Percentiles rank a stretch among this genome's conserved stretches.
phyloP scores from a whole-genome alignment of 192 early-diverging fungal genomes.

The Coemansia sp. region DNA sequence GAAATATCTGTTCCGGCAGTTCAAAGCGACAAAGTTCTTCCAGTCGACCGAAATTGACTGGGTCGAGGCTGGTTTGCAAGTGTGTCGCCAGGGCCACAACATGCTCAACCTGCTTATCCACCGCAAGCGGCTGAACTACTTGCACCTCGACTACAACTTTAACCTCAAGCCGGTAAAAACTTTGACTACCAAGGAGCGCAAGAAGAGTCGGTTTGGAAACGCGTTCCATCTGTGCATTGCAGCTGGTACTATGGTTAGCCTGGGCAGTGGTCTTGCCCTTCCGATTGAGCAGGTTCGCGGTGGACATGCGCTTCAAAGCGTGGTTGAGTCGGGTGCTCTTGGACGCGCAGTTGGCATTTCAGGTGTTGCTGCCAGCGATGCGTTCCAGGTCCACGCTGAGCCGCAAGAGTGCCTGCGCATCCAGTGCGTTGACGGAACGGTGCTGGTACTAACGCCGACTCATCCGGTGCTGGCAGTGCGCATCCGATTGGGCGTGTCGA shows the following conservation, averaged over 20 bases:
- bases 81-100: conserved; percentile 97
- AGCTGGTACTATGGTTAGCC: conserved; percentile 47
- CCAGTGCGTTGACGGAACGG: conserved; percentile 33
- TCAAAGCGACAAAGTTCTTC: conserved; percentile 98
- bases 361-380: conserved; percentile 25
- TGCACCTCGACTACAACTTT: conserved; percentile 99
- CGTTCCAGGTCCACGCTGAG: conserved; percentile 43
- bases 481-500: conserved; percentile 5
- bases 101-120: conserved; percentile 99
- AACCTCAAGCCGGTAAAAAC: conserved; percentile 99
- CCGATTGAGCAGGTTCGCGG: conserved; percentile 45
- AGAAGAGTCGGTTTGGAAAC: conserved; percentile 98
- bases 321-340: background rate
- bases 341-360: conserved; percentile 7
- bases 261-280: conserved; percentile 41
- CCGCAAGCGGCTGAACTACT: conserved; percentile 96
- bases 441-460: conserved; percentile 40
- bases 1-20: conserved; percentile 92
- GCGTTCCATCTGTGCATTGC: conserved; percentile 86
- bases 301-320: conserved; percentile 32
- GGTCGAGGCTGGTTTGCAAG: conserved; percentile 99
- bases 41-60: conserved; percentile 97
- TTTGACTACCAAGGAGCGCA: conserved; percentile 98
- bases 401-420: conserved; percentile 45
- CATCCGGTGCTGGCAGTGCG: conserved; percentile 49